Evolutionary conservation across 83 land plant genomes (phyloP), one percentile per base, ranked within the genome.

Genomic region (Isoetes engelmannii): DNA sequence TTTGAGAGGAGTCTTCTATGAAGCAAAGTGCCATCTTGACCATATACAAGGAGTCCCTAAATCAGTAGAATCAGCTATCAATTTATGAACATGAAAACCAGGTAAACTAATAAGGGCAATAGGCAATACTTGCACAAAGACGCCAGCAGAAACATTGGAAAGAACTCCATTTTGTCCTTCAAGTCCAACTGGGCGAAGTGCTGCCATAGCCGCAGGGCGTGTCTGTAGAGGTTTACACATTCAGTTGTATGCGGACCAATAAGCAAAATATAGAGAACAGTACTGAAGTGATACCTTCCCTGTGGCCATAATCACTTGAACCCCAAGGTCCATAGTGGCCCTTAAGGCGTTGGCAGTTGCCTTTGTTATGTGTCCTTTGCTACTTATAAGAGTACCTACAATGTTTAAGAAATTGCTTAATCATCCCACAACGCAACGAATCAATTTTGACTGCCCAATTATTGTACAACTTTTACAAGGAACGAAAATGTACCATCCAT

Each of bases 31-130:
- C 98, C 97, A 72, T 82, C 80, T 66, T 66, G 81, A 46, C 98
- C 96, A 78, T 89, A 87, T 68, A 93, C 98, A 72, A 89, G 81
- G 74, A 89, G 73, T 47, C 98, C 98, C 96, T 93, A 84, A 63
- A 75, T 61, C 12, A 41, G 12, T 4, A 49, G 62, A 2, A 59
- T 3, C 43, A 65, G 12, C 37, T 15, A 47, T 47, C 4, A 69
- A 45, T 58, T 19, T 3, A 10, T 41, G 47, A 17, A 15, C 42
- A n/a, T 64, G 9, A 15, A 64, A 17, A n/a, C 67, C 8, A 15
- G 28, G 8, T 7, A 68, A 8, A 21, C 2, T 9, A 8, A 60
- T 1, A 10, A 13, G 21, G 37, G 47, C 45, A 15, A 47, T 44
- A 4, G 51, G 43, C 45, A 5, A 17, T 48, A 90, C 95, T 88